Evolutionary conservation across 75 land plant species (phyloP).

Genomic region (Selaginella moellendorffii): DNA sequence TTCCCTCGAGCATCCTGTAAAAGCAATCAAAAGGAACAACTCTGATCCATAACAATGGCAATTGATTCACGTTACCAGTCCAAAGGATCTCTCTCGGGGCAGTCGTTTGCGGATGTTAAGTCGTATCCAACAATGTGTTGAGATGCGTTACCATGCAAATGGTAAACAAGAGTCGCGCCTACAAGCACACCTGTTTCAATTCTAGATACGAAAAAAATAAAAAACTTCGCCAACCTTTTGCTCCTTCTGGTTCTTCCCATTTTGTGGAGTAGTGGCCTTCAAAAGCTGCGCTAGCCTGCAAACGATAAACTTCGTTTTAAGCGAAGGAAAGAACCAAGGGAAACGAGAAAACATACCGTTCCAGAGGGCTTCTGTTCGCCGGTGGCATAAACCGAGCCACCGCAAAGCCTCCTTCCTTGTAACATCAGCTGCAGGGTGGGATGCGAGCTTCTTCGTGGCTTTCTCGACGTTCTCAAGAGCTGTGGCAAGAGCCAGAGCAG

Average conservation of each 20-base stretch:
- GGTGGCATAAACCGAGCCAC: constrained; percentile 60
- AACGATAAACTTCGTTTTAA: constrained; percentile 8
- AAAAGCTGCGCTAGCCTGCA: constrained; percentile 75
- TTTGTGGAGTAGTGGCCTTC: constrained; percentile 63
- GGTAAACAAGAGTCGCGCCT: background rate
- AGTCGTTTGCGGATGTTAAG: constrained; percentile 76
- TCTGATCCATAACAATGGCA: too few species aligned
- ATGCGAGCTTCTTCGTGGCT: background rate
- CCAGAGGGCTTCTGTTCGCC: constrained; percentile 80
- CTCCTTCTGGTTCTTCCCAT: constrained; percentile 95
- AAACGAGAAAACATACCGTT: constrained; percentile 42
- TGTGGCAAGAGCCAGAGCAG: background rate
- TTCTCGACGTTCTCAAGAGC: background rate
- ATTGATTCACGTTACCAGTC: constrained; percentile 68
- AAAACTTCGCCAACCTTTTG: constrained; percentile 35
- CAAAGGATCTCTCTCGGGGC: constrained; percentile 78
- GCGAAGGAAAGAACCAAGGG: background rate
- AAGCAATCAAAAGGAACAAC: too few species aligned
- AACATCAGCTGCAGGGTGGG: background rate
- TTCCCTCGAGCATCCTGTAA: too few species aligned
- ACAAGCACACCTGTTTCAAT: background rate
- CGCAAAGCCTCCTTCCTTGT: constrained; percentile 38
- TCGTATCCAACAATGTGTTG: constrained; percentile 26
- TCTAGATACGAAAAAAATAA: background rate
- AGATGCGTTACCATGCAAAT: background rate